Base-by-base conservation (phyloP, 805 yeast genomes). In the Ogataea zsoltii region DNA sequence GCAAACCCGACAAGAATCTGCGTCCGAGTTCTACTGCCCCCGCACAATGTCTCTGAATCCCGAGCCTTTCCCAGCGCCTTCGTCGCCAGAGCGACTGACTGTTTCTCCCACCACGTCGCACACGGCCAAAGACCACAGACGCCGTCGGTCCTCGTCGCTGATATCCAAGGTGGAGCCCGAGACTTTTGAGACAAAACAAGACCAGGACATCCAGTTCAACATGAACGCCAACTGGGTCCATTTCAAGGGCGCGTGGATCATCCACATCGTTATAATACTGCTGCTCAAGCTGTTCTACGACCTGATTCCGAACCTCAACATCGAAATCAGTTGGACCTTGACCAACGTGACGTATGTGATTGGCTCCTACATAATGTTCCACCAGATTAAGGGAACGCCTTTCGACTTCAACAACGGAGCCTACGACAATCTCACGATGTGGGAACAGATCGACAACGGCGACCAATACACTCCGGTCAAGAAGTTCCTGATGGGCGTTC, bases 371-470 rank as follows among this genome's bases (percentile, higher is more conserved):
- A 80, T 92, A 50, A 94, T 92, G 98, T 94, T 92, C 65, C 99
- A 92, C 66, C 85, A 88, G 64, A 88, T 94, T 36, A 94, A 92
- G 60, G 99, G 99, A 31, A 90, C 96, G 2, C 99, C 99, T 0
- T 94, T 92, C 63, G 99, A 94, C 58, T 91, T 92, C 71, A 94
- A 91, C 62, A 84, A 87, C 33, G 99, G 99, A 34, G 98, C 97
- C 0, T 94, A 86, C 67, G 99, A 92, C 63, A 84, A 88, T 60
- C 75, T 92, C 55, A 94, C 97, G 17, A 89, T 92, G 97, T 92
- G 99, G 99, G 99, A 92, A 68, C 99, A 92, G 68, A 84, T 85
- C 48, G 72, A 68, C 51, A 66, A 91, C 59, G 99, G 98, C 48
- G 97, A 90, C 62, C 96, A 90, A 66, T 92, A 91, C 65, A 94